Evolutionary conservation across 2,329 filamentous ascomycete species (phyloP), one percentile per base, ranked within the genome.

Genomic region (Fusarium tjaetaba): DNA sequence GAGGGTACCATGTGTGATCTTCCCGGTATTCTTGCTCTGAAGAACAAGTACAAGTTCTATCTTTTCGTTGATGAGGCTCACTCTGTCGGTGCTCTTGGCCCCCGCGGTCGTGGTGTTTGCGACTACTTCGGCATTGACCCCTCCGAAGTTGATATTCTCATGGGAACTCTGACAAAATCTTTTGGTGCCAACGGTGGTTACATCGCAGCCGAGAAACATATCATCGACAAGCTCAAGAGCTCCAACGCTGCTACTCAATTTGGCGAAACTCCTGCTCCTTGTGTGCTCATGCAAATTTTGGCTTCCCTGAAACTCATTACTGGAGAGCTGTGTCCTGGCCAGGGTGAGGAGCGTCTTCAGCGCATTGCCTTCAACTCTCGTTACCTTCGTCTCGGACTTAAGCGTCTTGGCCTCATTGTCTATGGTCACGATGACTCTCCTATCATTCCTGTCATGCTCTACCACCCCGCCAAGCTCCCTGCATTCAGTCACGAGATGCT

Each of bases 401-500:
- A 99, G 88, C 94, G 96, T 76, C 91, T 99, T 59, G 96, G 96
- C 56, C 96, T 95, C 85, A 99, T 99, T 80, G 93, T 98, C 61
- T 98, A 97, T 81, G 96, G 96, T 70, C 95, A 98, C 82, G 96
- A 99, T 80, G 96, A 99, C 84, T 98, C 95, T 10, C 96, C 96
- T 64, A 98, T 99, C 77, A 95, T 99, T 77, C 96, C 96, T 61
- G 84, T 99, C 75, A 89, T 97, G 79, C 91, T 99, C 34, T 99
- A 98, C 88, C 94, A 98, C 84, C 96, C 96, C n/a, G 96, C 94
- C 78, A 99, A 99, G 86, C 98, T 99, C 88, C 94, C 96, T 9
- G 96, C 96, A 67, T 99, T 99, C 84, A 98, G 95, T 56, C 96
- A 97, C 81, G 96, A 98, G 83, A 98, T 99, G 96, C 90, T 98